Evolutionary conservation across 768 basidiomycete species (phyloP), one percentile per base, ranked within the genome.

Genomic region (Leccinum arenicola): DNA sequence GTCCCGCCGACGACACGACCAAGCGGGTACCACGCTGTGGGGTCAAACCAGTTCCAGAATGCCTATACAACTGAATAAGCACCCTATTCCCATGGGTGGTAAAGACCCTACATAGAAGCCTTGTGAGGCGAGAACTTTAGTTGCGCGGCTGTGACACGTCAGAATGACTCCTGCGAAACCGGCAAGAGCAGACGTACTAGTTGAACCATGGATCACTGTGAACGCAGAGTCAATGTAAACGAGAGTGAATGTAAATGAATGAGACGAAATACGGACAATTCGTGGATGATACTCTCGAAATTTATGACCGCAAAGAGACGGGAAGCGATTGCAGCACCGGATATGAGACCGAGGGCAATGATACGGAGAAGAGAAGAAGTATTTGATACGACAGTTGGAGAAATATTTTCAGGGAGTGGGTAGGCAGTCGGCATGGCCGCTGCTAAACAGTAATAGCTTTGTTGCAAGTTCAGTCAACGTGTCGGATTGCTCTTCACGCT

Each of bases 11-110:
- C 97, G 52, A 97, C 95, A 68, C 97, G 93, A 49, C 97, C 97
- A 0, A 99, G 86, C 11, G 97, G 97, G 68, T 99, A 98, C 97
- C 97, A 99, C 65, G 96, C 96, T 4, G 96, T 97, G 21, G 95
- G 95, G 75, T 99, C 97, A 72, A 99, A 99, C 97, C 97, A 99
- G 71, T 99, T 99, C 97, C 97, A 99, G 77, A 99, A 98, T 86
- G 91, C 96, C 94, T 97, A 62, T 7, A 8, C 15, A 56, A 6
- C 35, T n/a, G 48, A 55, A 48, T 65, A 47, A 66, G 55, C 27
- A 50, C 61, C 10, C 5, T 21, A 55, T 50, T 35, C 21, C n/a
- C 8, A 55, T 5, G 17, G 4, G n/a, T 6, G 19, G 51, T 9
- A 21, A 33, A 33, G 6, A 2, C 77, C 91, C 58, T 63, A 96